A percentile compares a stretch with the other conserved stretches of the same genome.
Conservation (phyloP, 208 protist genomes). For the Angomonas desouzai region DNA sequence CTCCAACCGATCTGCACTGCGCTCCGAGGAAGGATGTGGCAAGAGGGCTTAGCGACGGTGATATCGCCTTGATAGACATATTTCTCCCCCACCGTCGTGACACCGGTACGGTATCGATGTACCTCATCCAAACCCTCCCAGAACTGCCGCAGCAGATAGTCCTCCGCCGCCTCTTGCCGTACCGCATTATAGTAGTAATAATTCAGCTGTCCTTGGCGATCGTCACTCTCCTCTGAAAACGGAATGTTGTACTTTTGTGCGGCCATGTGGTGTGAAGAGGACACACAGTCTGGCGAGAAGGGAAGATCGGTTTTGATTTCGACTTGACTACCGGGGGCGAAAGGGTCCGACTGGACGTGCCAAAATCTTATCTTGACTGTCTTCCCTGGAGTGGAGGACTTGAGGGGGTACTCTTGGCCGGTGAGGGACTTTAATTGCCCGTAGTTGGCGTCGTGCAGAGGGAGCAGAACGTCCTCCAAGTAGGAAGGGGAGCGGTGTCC, state of each 20-base stretch:
- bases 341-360: conserved; percentile 71
- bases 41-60: conserved; percentile 7
- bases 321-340: conserved; percentile 69
- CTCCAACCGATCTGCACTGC: conserved; percentile 44
- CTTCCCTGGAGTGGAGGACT: neutral
- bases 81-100: neutral
- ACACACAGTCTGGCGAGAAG: conserved; percentile 15
- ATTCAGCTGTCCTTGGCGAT: neutral
- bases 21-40: conserved; percentile 59
- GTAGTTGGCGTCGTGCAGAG: conserved; percentile 50
- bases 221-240: neutral
- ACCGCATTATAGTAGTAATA: conserved; percentile 4
- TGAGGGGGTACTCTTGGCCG: conserved; percentile 26
- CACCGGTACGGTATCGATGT: conserved; percentile 20
- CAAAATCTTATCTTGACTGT: conserved; percentile 25
- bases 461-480: conserved; percentile 28
- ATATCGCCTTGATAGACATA: conserved; percentile 8
- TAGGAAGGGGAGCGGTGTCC: neutral
- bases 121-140: conserved; percentile 71
- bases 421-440: conserved; percentile 53
- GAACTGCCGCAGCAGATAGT: conserved; percentile 60
- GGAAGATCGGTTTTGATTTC: conserved; percentile 34
- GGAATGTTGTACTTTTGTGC: conserved; percentile 1
- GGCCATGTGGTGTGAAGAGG: neutral
- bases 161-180: conserved; percentile 51